phyloP scores from a whole-genome alignment of 345 rosid genomes.

The Rhizophora mangle region DNA sequence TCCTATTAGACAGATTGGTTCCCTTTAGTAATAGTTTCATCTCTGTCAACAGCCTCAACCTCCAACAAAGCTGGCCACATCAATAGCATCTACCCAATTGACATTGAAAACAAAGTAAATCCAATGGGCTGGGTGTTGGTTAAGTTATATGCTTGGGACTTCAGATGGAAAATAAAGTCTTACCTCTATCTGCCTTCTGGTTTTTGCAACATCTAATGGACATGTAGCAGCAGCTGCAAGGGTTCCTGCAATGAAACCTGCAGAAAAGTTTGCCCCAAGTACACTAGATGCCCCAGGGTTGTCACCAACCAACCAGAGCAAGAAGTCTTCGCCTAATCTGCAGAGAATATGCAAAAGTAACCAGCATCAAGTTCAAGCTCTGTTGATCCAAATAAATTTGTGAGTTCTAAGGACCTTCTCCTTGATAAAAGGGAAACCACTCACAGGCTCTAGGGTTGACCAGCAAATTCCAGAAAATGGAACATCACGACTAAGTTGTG shows the following conservation, averaged over 20 bases:
- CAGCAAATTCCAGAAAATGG: constrained; percentile 98
- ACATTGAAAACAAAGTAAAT: no score
- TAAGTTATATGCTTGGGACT: background rate
- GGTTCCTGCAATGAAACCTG: constrained; percentile 86
- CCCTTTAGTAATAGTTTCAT: no score
- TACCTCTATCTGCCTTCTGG: constrained; percentile 97
- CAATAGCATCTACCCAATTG: no score
- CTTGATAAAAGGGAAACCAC: constrained; percentile 16
- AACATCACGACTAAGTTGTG: constrained; percentile 97
- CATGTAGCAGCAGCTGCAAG: constrained; percentile 86
- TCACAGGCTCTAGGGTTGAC: constrained; percentile 92
- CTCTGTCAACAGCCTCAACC: no score
- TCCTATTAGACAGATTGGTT: no score
- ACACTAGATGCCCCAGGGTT: constrained; percentile 49
- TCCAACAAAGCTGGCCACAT: no score
- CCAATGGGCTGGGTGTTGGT: no score
- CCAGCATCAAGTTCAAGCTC: background rate
- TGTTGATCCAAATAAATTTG: background rate
- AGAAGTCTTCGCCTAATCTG: constrained; percentile 70
- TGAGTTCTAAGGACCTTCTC: background rate
- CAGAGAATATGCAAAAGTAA: background rate
- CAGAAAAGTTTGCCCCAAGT: constrained; percentile 84
- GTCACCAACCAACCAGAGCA: constrained; percentile 55
- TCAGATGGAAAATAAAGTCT: background rate
- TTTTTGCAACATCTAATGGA: constrained; percentile 93